Conservation (phyloP, 257 asterid species). For the Gentiana macrophylla region DNA sequence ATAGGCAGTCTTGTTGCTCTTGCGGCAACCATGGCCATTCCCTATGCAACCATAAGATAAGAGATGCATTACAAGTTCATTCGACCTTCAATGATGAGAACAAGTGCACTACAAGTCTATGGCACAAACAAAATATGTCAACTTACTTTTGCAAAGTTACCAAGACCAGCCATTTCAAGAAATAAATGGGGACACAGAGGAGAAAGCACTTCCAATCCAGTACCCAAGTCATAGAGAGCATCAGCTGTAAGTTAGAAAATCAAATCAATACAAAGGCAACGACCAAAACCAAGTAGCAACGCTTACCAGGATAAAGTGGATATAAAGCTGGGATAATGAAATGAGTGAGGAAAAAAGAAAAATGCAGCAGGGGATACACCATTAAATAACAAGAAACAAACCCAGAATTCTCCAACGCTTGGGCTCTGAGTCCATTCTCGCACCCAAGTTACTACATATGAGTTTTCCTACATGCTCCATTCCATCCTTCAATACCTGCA, state of each 20-base stretch:
- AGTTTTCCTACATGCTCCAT: constrained; percentile 97
- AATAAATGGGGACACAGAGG: constrained; percentile 94
- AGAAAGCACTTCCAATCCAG: constrained; percentile 89
- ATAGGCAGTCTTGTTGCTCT: constrained; percentile 96
- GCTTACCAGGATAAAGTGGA: too few relatives aligned
- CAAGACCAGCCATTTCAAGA: constrained; percentile 99
- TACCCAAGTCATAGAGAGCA: constrained; percentile 86
- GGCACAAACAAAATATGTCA: background rate
- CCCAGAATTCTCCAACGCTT: constrained; percentile 93
- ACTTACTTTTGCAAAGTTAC: constrained; percentile 88
- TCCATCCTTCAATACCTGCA: constrained; percentile 90
- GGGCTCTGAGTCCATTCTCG: constrained; percentile 99
- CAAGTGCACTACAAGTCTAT: background rate
- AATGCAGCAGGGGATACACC: background rate
- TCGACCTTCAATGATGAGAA: background rate
- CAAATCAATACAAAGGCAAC: constrained; percentile 5
- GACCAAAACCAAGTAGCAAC: constrained; percentile 1
- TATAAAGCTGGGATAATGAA: background rate
- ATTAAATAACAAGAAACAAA: constrained; percentile 19
- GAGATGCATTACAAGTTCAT: background rate
- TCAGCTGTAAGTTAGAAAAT: constrained; percentile 62
- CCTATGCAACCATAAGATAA: constrained; percentile 37
- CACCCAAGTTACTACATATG: constrained; percentile 90
- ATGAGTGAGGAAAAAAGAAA: background rate
- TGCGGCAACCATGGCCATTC: constrained; percentile 99